phyloP scores from a whole-genome alignment of 345 rosid species.

The Pugionium dolabratum region DNA sequence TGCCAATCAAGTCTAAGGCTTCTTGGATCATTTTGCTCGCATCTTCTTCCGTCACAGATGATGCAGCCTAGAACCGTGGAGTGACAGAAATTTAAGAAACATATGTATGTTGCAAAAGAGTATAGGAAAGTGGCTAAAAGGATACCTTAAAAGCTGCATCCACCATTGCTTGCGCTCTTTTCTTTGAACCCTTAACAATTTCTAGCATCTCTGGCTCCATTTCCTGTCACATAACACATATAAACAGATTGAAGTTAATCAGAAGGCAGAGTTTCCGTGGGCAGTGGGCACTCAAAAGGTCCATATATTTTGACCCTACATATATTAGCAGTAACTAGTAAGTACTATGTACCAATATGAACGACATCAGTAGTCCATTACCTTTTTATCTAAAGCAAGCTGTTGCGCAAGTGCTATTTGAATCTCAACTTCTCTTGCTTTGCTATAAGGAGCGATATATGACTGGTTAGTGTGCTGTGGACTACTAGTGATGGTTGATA shows the following conservation, averaged over 20 bases:
- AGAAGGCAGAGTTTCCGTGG: conserved; percentile 23
- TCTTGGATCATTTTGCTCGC: conserved; percentile 57
- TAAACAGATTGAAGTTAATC: conserved; percentile 38
- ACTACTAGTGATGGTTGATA: conserved; percentile 38
- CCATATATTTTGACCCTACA: conserved; percentile 6
- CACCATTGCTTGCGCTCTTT: conserved; percentile 76
- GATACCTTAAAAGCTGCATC: conserved; percentile 85
- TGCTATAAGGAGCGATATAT: conserved; percentile 40
- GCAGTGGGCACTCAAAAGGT: conserved; percentile 3
- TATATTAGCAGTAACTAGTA: not conserved
- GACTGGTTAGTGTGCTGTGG: conserved; percentile 45
- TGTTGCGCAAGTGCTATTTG: conserved; percentile 56
- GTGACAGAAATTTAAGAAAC: conserved; percentile 5
- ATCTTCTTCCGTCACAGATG: conserved; percentile 74
- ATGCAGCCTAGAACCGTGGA: conserved; percentile 61
- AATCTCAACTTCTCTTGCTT: conserved; percentile 62
- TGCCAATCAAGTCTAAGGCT: conserved; percentile 63
- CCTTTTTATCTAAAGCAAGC: conserved; percentile 63
- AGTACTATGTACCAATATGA: conserved; percentile 1
- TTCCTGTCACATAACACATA: conserved; percentile 52
- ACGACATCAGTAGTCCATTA: conserved; percentile 34
- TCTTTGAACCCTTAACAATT: conserved; percentile 66
- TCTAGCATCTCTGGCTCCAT: conserved; percentile 64
- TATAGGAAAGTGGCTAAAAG: conserved; percentile 2
- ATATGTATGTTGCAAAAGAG: conserved; percentile 18